Evolutionary conservation across 805 yeast genomes (phyloP), one percentile per base, ranked within the genome.

Genomic region (Lipomyces anomalus): DNA sequence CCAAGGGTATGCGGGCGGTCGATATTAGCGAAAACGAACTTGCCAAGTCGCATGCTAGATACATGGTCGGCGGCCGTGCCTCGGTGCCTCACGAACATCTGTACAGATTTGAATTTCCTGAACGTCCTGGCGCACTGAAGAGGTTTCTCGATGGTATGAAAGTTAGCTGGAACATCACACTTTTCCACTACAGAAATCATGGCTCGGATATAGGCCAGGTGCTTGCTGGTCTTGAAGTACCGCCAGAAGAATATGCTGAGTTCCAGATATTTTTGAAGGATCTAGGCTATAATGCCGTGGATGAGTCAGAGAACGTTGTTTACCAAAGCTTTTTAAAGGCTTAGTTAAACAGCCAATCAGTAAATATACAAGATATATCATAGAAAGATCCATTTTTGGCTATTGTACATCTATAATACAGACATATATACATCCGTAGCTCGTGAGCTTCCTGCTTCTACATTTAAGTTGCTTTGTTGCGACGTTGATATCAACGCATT

Each of bases 41-140:
- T 71, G 98, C 98, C 35, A 92, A 92, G 67, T 77, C 88, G 30
- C 99, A 92, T 61, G 97, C 97, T 32, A 77, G 99, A 64, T 94
- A 92, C 64, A 71, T 92, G 53, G 95, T 92, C 21, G 99, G 99
- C 47, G 98, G 98, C 47, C 80, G 83, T 49, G 78, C 89, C 0
- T 66, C 72, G 20, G 78, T 84, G 17, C 73, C 77, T 23, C 74
- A 85, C 54, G 99, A 92, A 66, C 79, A 82, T 57, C 67, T 92
- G 29, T 77, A 80, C 57, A 75, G 83, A 40, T 92, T 92, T 59
- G 96, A 88, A 66, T 94, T 92, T 72, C 99, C 99, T 11, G 99
- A 92, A 62, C 80, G 92, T 60, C 97, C 98, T 1, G 95, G 96
- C 39, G 97, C 98, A 1, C 72, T 92, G 59, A 77, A 82, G 23